Conservation (phyloP, 495 filamentous ascomycete genomes). For the Rusavskia elegans region DNA sequence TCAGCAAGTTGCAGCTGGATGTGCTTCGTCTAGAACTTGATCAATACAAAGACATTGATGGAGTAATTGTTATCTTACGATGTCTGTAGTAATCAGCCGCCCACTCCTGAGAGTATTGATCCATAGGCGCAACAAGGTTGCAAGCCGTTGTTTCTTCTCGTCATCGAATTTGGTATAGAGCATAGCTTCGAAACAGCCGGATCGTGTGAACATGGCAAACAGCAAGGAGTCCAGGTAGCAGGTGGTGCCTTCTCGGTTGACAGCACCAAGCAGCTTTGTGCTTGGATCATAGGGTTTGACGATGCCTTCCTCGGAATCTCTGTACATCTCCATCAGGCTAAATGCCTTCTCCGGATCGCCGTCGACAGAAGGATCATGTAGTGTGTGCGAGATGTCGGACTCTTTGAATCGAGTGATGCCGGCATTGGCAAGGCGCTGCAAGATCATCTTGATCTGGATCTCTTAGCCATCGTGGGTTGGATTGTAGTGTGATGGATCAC, state of each 20-base stretch:
- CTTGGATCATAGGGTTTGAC: constrained; percentile 55
- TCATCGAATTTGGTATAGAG: constrained; percentile 55
- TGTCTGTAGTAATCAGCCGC: constrained; percentile 67
- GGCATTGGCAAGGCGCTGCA: constrained; percentile 30
- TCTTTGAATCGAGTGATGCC: constrained; percentile 40
- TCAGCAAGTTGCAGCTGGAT: constrained; percentile 70
- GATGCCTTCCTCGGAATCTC: constrained; percentile 67
- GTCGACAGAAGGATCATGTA: constrained; percentile 44
- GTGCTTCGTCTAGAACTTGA: constrained; percentile 47
- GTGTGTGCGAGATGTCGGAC: constrained; percentile 53
- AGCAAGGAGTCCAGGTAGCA: constrained; percentile 88
- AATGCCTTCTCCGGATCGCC: constrained; percentile 62
- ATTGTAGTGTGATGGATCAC: constrained; percentile 6
- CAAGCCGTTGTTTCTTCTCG: constrained; percentile 54
- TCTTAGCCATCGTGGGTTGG: too few species aligned
- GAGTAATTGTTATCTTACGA: constrained; percentile 38
- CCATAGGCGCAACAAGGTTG: constrained; percentile 66
- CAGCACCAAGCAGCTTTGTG: constrained; percentile 64
- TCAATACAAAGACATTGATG: constrained; percentile 16
- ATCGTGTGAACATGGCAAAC: constrained; percentile 88
- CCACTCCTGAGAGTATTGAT: constrained; percentile 82
- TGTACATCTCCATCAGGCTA: constrained; percentile 55
- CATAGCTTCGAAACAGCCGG: constrained; percentile 84
- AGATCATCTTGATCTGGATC: constrained; percentile 33
- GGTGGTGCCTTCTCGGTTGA: constrained; percentile 72